phyloP scores from a whole-genome alignment of 2,329 filamentous ascomycete species.

The Scedosporium minutisporum region DNA sequence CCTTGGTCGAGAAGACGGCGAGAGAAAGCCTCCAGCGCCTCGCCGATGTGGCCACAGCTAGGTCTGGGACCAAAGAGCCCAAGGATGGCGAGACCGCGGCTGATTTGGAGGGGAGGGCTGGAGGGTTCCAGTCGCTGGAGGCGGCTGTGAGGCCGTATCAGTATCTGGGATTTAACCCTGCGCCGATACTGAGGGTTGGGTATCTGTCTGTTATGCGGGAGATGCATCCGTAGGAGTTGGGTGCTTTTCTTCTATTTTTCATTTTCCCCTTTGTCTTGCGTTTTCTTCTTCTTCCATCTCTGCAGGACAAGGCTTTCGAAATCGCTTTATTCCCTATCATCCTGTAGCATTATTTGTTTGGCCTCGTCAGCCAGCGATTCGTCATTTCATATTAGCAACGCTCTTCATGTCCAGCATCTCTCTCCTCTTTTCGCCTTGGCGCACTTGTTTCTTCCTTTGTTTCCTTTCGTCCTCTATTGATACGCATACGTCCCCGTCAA shows the following conservation, averaged over 20 bases:
- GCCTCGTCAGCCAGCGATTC: too few species aligned
- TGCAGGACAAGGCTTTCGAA: too few species aligned
- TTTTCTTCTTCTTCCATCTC: not conserved
- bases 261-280: not conserved
- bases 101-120: slow-evolving; percentile 15
- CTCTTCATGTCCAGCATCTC: too few species aligned
- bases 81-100: slow-evolving; percentile 16
- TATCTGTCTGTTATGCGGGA: slow-evolving; percentile 21
- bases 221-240: slow-evolving; percentile 6
- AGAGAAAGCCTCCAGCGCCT: slow-evolving; percentile 51
- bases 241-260: not conserved
- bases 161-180: slow-evolving; percentile 31
- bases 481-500: too few species aligned
- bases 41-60: slow-evolving; percentile 45
- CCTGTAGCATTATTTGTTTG: too few species aligned
- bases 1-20: slow-evolving; percentile 28
- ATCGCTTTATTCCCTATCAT: too few species aligned
- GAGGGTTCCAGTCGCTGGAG: slow-evolving; percentile 8
- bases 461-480: too few species aligned
- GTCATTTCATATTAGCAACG: too few species aligned
- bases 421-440: too few species aligned
- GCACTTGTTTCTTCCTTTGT: too few species aligned
- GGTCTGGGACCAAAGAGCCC: not conserved
- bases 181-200: slow-evolving; percentile 25
- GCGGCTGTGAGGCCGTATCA: slow-evolving; percentile 23